A percentile compares a stretch with the other conserved stretches of the same genome.
Conservation (phyloP, 1,284 basidiomycete species). For the Austroboletus niveus region DNA sequence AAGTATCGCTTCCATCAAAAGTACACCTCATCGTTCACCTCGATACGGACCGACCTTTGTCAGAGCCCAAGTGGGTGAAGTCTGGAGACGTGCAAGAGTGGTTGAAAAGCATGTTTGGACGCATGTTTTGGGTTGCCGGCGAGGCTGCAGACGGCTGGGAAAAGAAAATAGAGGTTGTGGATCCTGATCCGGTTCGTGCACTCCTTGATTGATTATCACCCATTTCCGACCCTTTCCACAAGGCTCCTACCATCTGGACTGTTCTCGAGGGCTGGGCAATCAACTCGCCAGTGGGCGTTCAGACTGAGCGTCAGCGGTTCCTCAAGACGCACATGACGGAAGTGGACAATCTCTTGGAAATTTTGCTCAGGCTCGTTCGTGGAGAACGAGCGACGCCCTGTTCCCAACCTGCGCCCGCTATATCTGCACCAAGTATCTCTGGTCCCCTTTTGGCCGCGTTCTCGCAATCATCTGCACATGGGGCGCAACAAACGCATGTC, state of each 20-base stretch:
- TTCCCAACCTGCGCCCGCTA: constrained; percentile 55
- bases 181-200: constrained; percentile 87
- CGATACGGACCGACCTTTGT: constrained; percentile 83
- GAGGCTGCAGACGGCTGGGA: constrained; percentile 83
- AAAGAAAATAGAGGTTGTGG: constrained; percentile 86
- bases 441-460: constrained; percentile 69
- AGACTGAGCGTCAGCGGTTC: constrained; percentile 82
- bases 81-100: constrained; percentile 92
- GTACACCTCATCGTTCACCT: constrained; percentile 66
- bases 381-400: constrained; percentile 80
- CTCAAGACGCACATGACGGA: constrained; percentile 82
- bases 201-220: constrained; percentile 17
- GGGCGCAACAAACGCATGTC: constrained; percentile 88
- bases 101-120: constrained; percentile 84
- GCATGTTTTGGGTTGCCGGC: constrained; percentile 76
- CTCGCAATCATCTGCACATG: constrained; percentile 73
- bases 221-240: constrained; percentile 12
- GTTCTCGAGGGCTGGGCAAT: constrained; percentile 86
- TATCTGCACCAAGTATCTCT: constrained; percentile 57
- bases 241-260: constrained; percentile 90
- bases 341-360: constrained; percentile 86
- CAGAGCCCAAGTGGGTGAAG: constrained; percentile 95
- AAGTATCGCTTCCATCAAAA: constrained; percentile 48
- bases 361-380: constrained; percentile 84
- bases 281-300: constrained; percentile 73